phyloP scores from a whole-genome alignment of 805 yeast species.

The Pichia paraexigua region DNA sequence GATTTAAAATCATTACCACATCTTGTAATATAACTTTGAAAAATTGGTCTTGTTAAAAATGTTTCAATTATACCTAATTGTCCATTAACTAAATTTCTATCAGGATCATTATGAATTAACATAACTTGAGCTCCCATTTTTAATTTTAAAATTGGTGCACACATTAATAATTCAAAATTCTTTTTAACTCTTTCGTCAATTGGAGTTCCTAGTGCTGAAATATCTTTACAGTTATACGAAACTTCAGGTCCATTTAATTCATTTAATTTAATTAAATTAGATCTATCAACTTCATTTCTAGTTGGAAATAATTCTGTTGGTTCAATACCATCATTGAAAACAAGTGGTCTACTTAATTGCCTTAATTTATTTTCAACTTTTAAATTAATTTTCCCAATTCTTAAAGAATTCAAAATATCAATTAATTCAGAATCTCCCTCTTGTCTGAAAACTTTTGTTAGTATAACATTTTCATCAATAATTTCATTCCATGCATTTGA shows the following conservation, averaged over 20 bases:
- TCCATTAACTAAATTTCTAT: constrained; percentile 79
- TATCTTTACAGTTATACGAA: constrained; percentile 40
- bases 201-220: constrained; percentile 1
- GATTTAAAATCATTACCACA: constrained; percentile 7
- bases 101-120: constrained; percentile 69
- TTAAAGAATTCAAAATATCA: constrained; percentile 69
- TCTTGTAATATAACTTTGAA: constrained; percentile 14
- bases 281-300: constrained; percentile 70
- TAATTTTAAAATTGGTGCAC: constrained; percentile 51
- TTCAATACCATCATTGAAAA: constrained; percentile 63
- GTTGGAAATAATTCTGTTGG: constrained; percentile 91
- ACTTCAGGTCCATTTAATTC: constrained; percentile 40
- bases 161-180: constrained; percentile 47
- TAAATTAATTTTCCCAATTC: constrained; percentile 58
- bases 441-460: constrained; percentile 83
- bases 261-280: constrained; percentile 51
- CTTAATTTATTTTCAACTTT: constrained; percentile 42
- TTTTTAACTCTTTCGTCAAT: constrained; percentile 13
- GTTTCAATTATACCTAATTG: constrained; percentile 71
- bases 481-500: constrained; percentile 59
- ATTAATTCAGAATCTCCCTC: constrained; percentile 70
- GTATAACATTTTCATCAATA: constrained; percentile 56
- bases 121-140: constrained; percentile 91
- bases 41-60: constrained; percentile 33
- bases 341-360: constrained; percentile 47